Percentiles rank a stretch among this genome's conserved stretches.
Conservation (phyloP, 2,329 filamentous ascomycete species). For the Talaromyces albobiverticillius region DNA sequence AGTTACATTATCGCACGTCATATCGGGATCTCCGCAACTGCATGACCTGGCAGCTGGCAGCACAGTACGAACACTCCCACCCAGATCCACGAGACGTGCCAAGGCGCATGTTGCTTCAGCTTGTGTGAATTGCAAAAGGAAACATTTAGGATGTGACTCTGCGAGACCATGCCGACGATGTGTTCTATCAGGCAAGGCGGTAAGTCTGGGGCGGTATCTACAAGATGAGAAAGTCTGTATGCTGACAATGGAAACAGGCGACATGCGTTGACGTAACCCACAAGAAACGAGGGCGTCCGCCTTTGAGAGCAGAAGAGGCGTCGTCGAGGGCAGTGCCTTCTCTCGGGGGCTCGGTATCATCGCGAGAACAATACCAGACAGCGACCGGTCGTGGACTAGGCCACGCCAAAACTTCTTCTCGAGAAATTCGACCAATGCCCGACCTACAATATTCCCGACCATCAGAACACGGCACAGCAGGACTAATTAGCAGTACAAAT, state of each 20-base stretch:
- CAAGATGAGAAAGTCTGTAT: conserved; percentile 12
- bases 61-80: conserved; percentile 26
- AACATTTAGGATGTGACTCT: conserved; percentile 46
- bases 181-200: conserved; percentile 45
- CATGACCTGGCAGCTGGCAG: conserved; percentile 16
- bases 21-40: conserved; percentile 24
- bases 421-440: conserved; percentile 36
- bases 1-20: conserved; percentile 4
- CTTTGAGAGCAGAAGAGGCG: conserved; percentile 42
- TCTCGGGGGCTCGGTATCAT: conserved; percentile 24
- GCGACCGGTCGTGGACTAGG: conserved; percentile 23
- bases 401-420: conserved; percentile 35
- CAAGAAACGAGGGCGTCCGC: conserved; percentile 46
- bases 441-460: conserved; percentile 30
- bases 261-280: conserved; percentile 47
- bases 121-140: conserved; percentile 49
- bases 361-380: conserved; percentile 25
- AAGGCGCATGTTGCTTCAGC: conserved; percentile 49
- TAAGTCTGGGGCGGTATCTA: conserved; percentile 25
- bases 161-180: conserved; percentile 46
- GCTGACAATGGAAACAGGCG: conserved; percentile 25
- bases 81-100: conserved; percentile 42
- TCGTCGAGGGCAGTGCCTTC: conserved; percentile 30
- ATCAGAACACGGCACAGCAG: conserved; percentile 16
- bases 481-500: conserved; percentile 20